A percentile compares a stretch with the other conserved stretches of the same genome.
Evolutionary conservation across 352 stramenopile species (phyloP).

Genomic region (Phytophthora melonis): DNA sequence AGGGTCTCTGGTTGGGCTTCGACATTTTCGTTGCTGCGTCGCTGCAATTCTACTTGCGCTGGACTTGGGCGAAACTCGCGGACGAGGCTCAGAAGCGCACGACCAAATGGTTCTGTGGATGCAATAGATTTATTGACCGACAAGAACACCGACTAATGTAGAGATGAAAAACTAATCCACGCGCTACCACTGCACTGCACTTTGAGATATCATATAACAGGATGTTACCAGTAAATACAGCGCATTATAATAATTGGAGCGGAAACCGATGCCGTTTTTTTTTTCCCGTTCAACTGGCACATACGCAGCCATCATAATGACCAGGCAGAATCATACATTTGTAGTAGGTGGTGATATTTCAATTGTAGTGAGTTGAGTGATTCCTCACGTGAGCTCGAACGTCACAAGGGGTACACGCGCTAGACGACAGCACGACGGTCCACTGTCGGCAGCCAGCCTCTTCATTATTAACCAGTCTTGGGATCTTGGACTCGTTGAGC

Average conservation of each 20-base stretch:
- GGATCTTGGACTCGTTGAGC: background rate
- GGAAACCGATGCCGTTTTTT: too few species aligned
- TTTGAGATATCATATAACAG: too few species aligned
- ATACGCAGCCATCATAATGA: too few species aligned
- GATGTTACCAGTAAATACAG: too few species aligned
- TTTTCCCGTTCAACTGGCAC: too few species aligned
- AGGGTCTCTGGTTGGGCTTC: constrained; percentile 71
- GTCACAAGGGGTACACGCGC: background rate
- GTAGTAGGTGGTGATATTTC: too few species aligned
- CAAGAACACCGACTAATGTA: constrained; percentile 10
- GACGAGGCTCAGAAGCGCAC: constrained; percentile 52
- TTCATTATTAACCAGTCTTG: background rate
- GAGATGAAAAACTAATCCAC: too few species aligned
- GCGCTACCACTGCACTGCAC: too few species aligned
- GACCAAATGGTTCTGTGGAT: constrained; percentile 18
- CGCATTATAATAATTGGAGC: too few species aligned
- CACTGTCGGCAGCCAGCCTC: background rate
- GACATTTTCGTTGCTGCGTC: constrained; percentile 46
- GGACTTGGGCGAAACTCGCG: constrained; percentile 49
- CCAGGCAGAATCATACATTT: too few species aligned
- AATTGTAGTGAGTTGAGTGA: too few species aligned
- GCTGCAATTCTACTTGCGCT: constrained; percentile 46
- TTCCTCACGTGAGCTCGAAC: too few species aligned
- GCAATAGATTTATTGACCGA: background rate
- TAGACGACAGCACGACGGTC: background rate